These are phyloP conservation scores for Xerocomus nothofagi DNA, from an alignment of 1,284 basidiomycete species.

Conservation along the genomic window DNA sequence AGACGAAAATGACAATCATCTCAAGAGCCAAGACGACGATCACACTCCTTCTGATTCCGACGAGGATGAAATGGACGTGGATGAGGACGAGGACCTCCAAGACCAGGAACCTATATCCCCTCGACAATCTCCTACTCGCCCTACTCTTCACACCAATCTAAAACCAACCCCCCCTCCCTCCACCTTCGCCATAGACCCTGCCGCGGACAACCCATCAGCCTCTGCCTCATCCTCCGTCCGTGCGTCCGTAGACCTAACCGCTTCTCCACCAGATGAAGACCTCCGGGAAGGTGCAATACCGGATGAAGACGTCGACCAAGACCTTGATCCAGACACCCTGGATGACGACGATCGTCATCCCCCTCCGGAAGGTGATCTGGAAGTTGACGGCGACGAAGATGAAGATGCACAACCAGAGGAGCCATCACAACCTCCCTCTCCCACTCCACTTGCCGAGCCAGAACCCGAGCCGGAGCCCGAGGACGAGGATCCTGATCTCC, in stretches of 20 bases:
- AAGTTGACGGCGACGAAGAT: conserved; percentile 40
- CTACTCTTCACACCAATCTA: conserved; percentile 19
- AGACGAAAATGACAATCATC: conserved; percentile 8
- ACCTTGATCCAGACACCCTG: conserved; percentile 24
- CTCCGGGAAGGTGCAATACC: conserved; percentile 5
- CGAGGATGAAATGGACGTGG: conserved; percentile 39
- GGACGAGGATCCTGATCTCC: conserved; percentile 59
- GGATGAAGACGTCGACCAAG: conserved; percentile 31
- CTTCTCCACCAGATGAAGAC: conserved; percentile 21
- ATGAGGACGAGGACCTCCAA: conserved; percentile 36
- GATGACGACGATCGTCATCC: conserved; percentile 25
- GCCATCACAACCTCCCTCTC: conserved; percentile 26
- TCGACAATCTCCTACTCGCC: conserved; percentile 20
- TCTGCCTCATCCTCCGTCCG: conserved; percentile 23
- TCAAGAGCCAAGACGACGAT: conserved; percentile 18
- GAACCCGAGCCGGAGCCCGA: conserved; percentile 28
- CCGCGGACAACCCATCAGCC: conserved; percentile 15
- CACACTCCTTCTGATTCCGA: conserved; percentile 27
- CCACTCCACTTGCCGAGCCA: conserved; percentile 24
- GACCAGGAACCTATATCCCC: conserved; percentile 19
- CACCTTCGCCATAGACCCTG: conserved; percentile 14
- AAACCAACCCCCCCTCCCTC: conserved; percentile 11
- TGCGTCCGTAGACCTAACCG: conserved; percentile 23
- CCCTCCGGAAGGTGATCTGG: conserved; percentile 33
- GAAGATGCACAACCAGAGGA: conserved; percentile 34